Evolutionary conservation across 495 filamentous ascomycete genomes (phyloP).

Genomic region (Penicillium daleae): DNA sequence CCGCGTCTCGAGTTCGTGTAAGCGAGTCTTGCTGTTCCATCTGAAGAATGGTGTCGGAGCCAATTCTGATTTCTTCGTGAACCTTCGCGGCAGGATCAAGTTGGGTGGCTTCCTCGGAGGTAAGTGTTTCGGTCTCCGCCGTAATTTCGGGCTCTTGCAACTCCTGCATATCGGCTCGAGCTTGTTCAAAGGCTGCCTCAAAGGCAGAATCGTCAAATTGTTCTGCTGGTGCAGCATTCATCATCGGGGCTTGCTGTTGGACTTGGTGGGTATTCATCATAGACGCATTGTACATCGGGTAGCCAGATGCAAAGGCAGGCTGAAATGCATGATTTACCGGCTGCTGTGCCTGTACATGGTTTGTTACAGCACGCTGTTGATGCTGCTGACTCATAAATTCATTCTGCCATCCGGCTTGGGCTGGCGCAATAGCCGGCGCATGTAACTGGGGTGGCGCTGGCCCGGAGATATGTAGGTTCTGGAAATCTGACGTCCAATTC

Average conservation of each 20-base stretch:
- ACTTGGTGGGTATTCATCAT: conserved; percentile 34
- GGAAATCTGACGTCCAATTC: conserved; percentile 56
- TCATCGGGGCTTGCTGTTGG: conserved; percentile 27
- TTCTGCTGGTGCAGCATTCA: conserved; percentile 28
- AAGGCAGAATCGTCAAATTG: conserved; percentile 66
- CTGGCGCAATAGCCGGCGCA: conserved; percentile 33
- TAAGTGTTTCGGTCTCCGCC: conserved; percentile 13
- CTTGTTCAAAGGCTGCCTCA: conserved; percentile 63
- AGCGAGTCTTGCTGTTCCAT: conserved; percentile 35
- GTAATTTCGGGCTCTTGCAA: conserved; percentile 28
- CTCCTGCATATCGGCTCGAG: conserved; percentile 44
- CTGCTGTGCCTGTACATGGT: conserved; percentile 28
- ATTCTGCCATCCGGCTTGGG: conserved; percentile 54
- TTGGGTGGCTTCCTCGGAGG: conserved; percentile 18
- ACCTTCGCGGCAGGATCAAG: conserved; percentile 10
- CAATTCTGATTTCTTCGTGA: conserved; percentile 47
- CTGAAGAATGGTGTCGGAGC: conserved; percentile 53
- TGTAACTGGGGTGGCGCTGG: conserved; percentile 42
- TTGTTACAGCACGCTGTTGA: conserved; percentile 26
- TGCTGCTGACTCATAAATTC: conserved; percentile 56
- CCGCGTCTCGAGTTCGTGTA: conserved; percentile 49
- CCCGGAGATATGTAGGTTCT: conserved; percentile 49
- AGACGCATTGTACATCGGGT: conserved; percentile 29
- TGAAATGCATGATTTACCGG: conserved; percentile 36
- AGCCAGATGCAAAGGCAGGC: conserved; percentile 35